Evolutionary conservation across 176 grass and related monocot species (phyloP).

Genomic region (Oryza nivara): DNA sequence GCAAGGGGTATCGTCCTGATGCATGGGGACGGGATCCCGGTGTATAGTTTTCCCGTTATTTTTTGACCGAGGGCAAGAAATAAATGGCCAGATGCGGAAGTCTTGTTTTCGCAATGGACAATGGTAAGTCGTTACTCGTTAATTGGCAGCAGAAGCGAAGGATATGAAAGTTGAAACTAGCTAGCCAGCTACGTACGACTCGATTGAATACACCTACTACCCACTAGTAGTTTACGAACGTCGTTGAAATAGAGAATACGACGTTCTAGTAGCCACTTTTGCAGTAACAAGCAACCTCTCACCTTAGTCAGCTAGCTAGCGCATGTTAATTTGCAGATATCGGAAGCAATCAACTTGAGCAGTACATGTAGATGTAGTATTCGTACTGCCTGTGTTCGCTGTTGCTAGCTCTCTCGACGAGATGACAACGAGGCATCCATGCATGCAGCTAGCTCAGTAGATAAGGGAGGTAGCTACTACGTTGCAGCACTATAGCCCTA

Average conservation of each 20-base stretch:
- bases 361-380: background rate
- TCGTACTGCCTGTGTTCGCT: background rate
- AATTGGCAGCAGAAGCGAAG: background rate
- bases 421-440: background rate
- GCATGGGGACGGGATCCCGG: no score
- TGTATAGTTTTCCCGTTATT: no score
- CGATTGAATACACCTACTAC: background rate
- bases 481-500: background rate
- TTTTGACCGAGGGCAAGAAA: no score
- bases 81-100: no score
- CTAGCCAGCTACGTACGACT: background rate
- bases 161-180: background rate
- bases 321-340: background rate
- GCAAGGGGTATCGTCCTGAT: no score
- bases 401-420: background rate
- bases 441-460: background rate
- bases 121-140: no score
- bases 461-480: background rate
- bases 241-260: background rate
- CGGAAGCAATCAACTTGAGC: background rate
- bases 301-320: background rate
- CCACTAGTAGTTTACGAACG: background rate
- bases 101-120: no score
- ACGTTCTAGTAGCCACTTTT: background rate
- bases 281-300: background rate